Percentiles rank a stretch among this genome's conserved stretches.
phyloP scores from a whole-genome alignment of 768 basidiomycete species.

The Nidularia sp. region DNA sequence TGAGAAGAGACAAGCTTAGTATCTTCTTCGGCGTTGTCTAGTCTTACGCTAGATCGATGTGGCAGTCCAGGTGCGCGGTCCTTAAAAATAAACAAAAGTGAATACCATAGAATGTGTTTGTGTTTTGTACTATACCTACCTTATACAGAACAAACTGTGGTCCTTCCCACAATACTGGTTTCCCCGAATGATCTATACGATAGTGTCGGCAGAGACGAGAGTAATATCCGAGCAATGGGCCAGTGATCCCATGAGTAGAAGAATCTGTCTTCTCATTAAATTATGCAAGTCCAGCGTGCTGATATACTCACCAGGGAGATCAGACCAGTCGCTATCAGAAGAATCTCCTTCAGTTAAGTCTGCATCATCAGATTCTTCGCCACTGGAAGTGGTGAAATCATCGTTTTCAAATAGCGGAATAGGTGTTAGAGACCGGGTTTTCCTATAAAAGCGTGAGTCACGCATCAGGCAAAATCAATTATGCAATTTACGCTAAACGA shows the following conservation, averaged over 20 bases:
- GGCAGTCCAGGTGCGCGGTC: neutral
- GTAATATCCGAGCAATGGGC: conserved; percentile 39
- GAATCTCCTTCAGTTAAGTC: conserved; percentile 57
- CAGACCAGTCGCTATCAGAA: conserved; percentile 46
- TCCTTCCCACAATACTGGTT: conserved; percentile 39
- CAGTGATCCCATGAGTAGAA: conserved; percentile 9
- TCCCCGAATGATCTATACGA: conserved; percentile 21
- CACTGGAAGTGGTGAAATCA: conserved; percentile 52
- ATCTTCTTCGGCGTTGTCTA: neutral
- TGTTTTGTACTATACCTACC: conserved; percentile 20
- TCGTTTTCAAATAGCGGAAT: conserved; percentile 35
- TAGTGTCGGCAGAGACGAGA: conserved; percentile 47
- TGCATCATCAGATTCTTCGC: conserved; percentile 78
- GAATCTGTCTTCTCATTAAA: conserved; percentile 8
- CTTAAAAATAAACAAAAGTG: neutral
- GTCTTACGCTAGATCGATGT: no score
- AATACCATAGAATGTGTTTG: neutral
- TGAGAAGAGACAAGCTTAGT: neutral
- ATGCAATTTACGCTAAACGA: conserved; percentile 55
- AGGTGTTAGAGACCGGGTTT: conserved; percentile 47
- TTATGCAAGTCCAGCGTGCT: neutral
- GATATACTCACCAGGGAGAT: conserved; percentile 32
- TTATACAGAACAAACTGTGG: conserved; percentile 40
- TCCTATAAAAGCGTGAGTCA: conserved; percentile 23
- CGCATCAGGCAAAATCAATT: neutral